Evolutionary conservation across 805 yeast species (phyloP).

Genomic region (Suhomyces kilbournensis): DNA sequence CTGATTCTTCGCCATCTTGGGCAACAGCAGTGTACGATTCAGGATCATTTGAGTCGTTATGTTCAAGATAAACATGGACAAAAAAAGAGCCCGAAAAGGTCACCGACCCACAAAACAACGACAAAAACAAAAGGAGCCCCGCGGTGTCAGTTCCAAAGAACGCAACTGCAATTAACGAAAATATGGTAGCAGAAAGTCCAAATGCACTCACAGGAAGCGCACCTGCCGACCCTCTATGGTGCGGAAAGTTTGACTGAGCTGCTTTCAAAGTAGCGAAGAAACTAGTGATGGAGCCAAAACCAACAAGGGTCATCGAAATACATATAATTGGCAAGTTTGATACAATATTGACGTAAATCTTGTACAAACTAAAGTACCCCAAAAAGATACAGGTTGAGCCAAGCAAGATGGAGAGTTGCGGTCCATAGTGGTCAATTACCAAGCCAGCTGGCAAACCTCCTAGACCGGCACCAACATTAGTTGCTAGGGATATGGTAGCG

Average conservation of each 20-base stretch:
- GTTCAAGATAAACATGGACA: slow-evolving; percentile 34
- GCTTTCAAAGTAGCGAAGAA: slow-evolving; percentile 58
- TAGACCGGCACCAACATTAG: slow-evolving; percentile 61
- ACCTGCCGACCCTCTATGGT: slow-evolving; percentile 67
- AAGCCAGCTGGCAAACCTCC: slow-evolving; percentile 74
- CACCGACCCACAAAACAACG: slow-evolving; percentile 48
- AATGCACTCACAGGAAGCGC: slow-evolving; percentile 66
- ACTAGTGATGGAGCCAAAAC: slow-evolving; percentile 64
- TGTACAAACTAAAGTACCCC: slow-evolving; percentile 53
- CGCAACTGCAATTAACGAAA: slow-evolving; percentile 54
- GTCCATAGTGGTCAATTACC: slow-evolving; percentile 60
- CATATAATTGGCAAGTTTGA: slow-evolving; percentile 43
- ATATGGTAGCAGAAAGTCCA: slow-evolving; percentile 68
- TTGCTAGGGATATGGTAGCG: slow-evolving; percentile 60
- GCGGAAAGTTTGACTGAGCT: slow-evolving; percentile 63
- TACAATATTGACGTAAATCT: slow-evolving; percentile 41
- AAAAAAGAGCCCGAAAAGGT: slow-evolving; percentile 47
- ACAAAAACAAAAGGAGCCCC: slow-evolving; percentile 54
- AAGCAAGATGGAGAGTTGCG: slow-evolving; percentile 47
- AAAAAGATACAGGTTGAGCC: slow-evolving; percentile 55
- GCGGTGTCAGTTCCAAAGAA: slow-evolving; percentile 53
- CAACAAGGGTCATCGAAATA: slow-evolving; percentile 50
- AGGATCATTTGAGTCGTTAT: slow-evolving; percentile 20
- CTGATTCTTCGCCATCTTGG: slow-evolving; percentile 1
- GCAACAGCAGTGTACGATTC: neutral